A percentile compares a stretch with the other conserved stretches of the same genome.
phyloP scores from a whole-genome alignment of 2,329 filamentous ascomycete genomes.

The Xylaria polymorpha region DNA sequence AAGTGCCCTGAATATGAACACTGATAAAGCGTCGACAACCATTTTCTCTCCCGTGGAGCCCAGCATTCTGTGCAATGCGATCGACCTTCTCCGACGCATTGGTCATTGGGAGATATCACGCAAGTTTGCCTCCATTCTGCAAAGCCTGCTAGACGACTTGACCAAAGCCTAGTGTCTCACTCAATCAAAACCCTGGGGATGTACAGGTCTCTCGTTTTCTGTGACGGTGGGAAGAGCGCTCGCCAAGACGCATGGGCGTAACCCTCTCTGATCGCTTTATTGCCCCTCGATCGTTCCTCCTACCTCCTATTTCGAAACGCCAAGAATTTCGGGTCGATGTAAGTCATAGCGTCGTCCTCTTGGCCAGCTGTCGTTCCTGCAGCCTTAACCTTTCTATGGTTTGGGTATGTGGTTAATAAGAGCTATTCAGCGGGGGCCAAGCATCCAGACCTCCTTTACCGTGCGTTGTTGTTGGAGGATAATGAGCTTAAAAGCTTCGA shows the following conservation, averaged over 20 bases:
- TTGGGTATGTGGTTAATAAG: neutral
- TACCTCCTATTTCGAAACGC: constrained; percentile 6
- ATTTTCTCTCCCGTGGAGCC: constrained; percentile 33
- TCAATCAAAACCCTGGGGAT: neutral
- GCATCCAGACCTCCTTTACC: constrained; percentile 8
- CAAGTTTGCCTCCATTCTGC: constrained; percentile 36
- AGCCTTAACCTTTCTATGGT: neutral
- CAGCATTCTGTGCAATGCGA: constrained; percentile 37
- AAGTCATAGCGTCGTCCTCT: constrained; percentile 5
- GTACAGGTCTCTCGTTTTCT: neutral
- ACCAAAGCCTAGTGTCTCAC: constrained; percentile 21
- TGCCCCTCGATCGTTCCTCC: neutral
- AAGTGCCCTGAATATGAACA: constrained; percentile 12
- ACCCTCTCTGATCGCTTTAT: neutral
- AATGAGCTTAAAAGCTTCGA: constrained; percentile 11
- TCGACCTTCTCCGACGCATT: constrained; percentile 35
- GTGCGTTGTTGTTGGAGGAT: constrained; percentile 1
- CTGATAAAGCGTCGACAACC: constrained; percentile 25
- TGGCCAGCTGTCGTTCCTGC: constrained; percentile 1
- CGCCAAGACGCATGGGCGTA: neutral
- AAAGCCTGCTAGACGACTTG: constrained; percentile 34
- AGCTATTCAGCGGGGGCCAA: constrained; percentile 12
- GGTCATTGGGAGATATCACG: constrained; percentile 38
- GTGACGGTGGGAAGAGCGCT: neutral
- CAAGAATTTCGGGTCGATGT: constrained; percentile 5